Percentiles rank a stretch among this genome's conserved stretches.
Evolutionary conservation across 805 yeast species (phyloP).

Genomic region (Wickerhamiella domercqiae): DNA sequence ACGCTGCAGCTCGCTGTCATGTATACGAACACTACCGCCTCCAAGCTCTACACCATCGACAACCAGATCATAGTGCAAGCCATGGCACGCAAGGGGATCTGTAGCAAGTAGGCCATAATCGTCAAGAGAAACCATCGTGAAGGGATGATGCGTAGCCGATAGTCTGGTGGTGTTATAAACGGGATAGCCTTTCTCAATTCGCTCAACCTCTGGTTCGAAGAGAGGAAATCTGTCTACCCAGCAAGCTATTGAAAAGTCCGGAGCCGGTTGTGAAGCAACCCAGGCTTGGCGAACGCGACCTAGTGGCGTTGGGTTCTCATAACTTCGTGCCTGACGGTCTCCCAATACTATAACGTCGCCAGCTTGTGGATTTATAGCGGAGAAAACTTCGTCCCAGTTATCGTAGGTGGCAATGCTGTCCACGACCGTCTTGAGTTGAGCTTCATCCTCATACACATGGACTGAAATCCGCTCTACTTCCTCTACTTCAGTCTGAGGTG

Average conservation of each 20-base stretch:
- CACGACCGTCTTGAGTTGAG: slow-evolving; percentile 3
- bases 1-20: slow-evolving; percentile 64
- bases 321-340: slow-evolving; percentile 53
- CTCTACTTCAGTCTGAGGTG: background rate
- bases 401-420: slow-evolving; percentile 5
- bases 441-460: slow-evolving; percentile 4
- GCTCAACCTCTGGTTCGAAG: slow-evolving; percentile 45
- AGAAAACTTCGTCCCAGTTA: slow-evolving; percentile 8
- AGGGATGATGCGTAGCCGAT: slow-evolving; percentile 89
- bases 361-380: slow-evolving; percentile 29
- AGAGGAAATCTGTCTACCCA: slow-evolving; percentile 94
- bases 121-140: slow-evolving; percentile 71
- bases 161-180: slow-evolving; percentile 33
- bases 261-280: slow-evolving; percentile 32
- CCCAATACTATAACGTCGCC: slow-evolving; percentile 71
- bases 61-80: slow-evolving; percentile 90
- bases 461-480: slow-evolving; percentile 2
- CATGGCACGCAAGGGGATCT: slow-evolving; percentile 51
- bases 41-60: slow-evolving; percentile 92
- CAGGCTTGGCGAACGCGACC: slow-evolving; percentile 65
- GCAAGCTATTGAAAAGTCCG: slow-evolving; percentile 19
- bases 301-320: slow-evolving; percentile 91
- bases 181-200: slow-evolving; percentile 34
- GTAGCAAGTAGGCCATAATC: slow-evolving; percentile 44
- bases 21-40: slow-evolving; percentile 93